Evolutionary conservation across 495 filamentous ascomycete species (phyloP).

Genomic region (Aspergillus biplanus): DNA sequence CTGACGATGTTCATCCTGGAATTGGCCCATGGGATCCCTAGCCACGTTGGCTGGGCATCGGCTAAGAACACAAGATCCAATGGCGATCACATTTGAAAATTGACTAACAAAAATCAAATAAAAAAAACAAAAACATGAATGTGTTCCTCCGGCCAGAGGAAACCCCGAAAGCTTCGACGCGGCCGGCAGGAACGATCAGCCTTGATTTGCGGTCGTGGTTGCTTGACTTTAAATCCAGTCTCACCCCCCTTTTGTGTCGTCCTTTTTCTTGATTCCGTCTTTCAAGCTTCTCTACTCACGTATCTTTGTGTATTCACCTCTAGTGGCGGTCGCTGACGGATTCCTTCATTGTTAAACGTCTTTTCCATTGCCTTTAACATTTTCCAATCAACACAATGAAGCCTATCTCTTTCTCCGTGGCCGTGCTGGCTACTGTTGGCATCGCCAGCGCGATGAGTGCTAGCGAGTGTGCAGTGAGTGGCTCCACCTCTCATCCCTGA

Average conservation of each 20-base stretch:
- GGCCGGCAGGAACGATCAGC: conserved; percentile 7
- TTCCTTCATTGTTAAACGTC: neutral
- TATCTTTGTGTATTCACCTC: neutral
- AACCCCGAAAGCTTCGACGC: conserved; percentile 19
- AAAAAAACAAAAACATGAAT: neutral
- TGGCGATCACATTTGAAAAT: conserved; percentile 13
- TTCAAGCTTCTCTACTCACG: conserved; percentile 14
- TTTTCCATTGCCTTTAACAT: neutral
- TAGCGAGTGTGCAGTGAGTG: conserved; percentile 46
- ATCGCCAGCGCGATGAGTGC: conserved; percentile 35
- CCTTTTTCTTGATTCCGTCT: conserved; percentile 7
- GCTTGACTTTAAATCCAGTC: conserved; percentile 23
- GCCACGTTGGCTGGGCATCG: conserved; percentile 17
- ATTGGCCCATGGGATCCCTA: conserved; percentile 12
- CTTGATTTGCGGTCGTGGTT: conserved; percentile 15
- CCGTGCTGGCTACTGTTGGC: conserved; percentile 39
- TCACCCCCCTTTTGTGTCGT: conserved; percentile 6
- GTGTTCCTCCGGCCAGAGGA: conserved; percentile 4
- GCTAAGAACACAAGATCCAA: conserved; percentile 14
- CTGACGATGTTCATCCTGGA: conserved; percentile 5
- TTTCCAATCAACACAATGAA: conserved; percentile 41
- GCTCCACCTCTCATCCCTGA: neutral
- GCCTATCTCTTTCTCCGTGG: conserved; percentile 41
- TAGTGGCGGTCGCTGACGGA: neutral
- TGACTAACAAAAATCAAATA: conserved; percentile 3